Conservation (phyloP, 164 flowering plant species). For the Liriodendron chinense region DNA sequence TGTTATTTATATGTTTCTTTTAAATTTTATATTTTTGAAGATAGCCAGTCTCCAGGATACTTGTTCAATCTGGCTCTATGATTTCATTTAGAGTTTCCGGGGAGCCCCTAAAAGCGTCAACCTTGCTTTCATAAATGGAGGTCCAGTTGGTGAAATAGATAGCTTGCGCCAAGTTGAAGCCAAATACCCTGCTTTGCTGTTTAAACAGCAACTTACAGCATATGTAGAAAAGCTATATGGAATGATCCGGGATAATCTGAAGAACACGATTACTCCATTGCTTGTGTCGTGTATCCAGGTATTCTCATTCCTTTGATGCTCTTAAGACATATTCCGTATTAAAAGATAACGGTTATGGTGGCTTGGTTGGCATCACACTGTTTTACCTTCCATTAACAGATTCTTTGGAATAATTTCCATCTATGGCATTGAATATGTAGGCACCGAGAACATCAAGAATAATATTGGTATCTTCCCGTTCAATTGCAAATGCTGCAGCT, state of each 20-base stretch:
- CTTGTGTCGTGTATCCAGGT: conserved; percentile 98
- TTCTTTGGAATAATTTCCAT: not conserved
- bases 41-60: not conserved
- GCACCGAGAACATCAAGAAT: conserved; percentile 98
- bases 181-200: conserved; percentile 95
- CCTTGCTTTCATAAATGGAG: conserved; percentile 69
- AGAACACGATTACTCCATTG: conserved; percentile 94
- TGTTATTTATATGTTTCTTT: not conserved
- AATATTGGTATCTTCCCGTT: conserved; percentile 88
- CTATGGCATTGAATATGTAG: conserved; percentile 30
- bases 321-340: not conserved
- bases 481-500: conserved; percentile 73
- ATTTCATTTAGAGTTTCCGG: conserved; percentile 69
- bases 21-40: not conserved
- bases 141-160: conserved; percentile 64
- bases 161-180: conserved; percentile 92
- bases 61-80: not conserved
- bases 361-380: conserved; percentile 1
- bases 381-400: not conserved
- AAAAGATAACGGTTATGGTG: not conserved
- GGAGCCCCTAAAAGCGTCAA: conserved; percentile 89
- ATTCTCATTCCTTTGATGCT: not conserved
- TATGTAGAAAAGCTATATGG: conserved; percentile 98
- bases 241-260: conserved; percentile 94
- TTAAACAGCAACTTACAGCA: conserved; percentile 99